phyloP scores from a whole-genome alignment of 2,329 filamentous ascomycete genomes.

The Curvularia spicifera region DNA sequence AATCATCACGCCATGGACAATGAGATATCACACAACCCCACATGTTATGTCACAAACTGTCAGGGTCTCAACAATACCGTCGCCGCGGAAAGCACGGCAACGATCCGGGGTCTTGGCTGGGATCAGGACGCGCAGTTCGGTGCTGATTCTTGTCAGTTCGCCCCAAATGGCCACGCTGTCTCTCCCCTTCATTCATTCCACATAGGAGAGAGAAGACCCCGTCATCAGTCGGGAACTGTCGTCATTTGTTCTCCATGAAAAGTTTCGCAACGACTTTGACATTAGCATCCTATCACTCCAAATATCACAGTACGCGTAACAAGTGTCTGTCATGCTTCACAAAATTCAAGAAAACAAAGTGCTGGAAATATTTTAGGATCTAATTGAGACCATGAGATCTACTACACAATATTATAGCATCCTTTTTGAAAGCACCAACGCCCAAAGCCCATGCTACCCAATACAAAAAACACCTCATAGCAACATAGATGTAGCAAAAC shows the following conservation, averaged over 20 bases:
- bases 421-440: conserved; percentile 8
- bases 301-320: background rate
- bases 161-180: background rate
- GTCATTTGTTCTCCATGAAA: background rate
- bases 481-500: background rate
- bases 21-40: background rate
- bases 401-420: conserved; percentile 6
- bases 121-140: background rate
- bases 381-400: background rate
- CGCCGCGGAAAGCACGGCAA: background rate
- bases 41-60: background rate
- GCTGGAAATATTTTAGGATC: background rate
- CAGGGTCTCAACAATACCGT: background rate
- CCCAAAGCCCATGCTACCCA: conserved; percentile 8
- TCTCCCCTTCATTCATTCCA: background rate
- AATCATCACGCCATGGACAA: background rate
- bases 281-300: background rate
- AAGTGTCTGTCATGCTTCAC: background rate
- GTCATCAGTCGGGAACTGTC: background rate
- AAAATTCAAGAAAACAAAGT: background rate
- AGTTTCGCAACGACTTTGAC: background rate
- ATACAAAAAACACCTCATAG: conserved; percentile 7
- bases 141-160: background rate
- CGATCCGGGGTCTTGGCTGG: background rate
- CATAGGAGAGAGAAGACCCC: background rate